Evolutionary conservation across 2,329 filamentous ascomycete genomes (phyloP).

Genomic region (Dothistroma septosporum): DNA sequence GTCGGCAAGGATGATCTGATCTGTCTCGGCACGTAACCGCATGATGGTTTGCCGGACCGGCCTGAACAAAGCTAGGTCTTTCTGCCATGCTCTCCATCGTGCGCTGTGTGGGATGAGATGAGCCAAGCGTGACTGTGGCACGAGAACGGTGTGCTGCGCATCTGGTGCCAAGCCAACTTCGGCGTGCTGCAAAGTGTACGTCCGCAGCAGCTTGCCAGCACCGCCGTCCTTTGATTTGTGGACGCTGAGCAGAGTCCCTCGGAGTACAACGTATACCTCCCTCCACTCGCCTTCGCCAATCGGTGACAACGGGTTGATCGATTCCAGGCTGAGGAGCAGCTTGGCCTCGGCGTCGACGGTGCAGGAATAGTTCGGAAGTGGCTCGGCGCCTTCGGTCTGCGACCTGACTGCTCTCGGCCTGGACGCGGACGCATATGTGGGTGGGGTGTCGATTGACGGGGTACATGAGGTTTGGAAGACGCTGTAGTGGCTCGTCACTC

Average conservation of each 20-base stretch:
- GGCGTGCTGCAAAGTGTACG: constrained; percentile 70
- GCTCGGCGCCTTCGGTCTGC: constrained; percentile 23
- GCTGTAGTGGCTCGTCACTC: constrained; percentile 35
- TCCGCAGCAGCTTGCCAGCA: constrained; percentile 58
- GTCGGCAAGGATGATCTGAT: constrained; percentile 69
- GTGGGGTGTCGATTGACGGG: constrained; percentile 29
- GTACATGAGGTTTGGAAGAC: constrained; percentile 34
- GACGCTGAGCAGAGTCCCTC: constrained; percentile 65
- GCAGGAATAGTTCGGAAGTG: constrained; percentile 34
- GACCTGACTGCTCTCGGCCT: constrained; percentile 11
- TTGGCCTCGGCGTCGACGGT: constrained; percentile 32
- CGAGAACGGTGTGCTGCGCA: constrained; percentile 56
- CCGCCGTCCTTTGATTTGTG: constrained; percentile 56
- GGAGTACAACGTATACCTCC: constrained; percentile 57
- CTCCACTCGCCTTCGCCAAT: constrained; percentile 32
- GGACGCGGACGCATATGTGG: constrained; percentile 28
- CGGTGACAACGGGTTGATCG: constrained; percentile 31
- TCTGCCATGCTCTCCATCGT: constrained; percentile 40
- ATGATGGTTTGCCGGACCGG: constrained; percentile 57
- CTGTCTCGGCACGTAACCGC: constrained; percentile 66
- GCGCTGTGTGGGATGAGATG: constrained; percentile 42
- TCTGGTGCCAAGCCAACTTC: constrained; percentile 71
- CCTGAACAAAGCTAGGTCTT: constrained; percentile 46
- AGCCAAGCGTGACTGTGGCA: constrained; percentile 44
- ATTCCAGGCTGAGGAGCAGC: constrained; percentile 33